Evolutionary conservation across 1,284 basidiomycete genomes (phyloP), one percentile per base, ranked within the genome.

Genomic region (Sparassis latifolia): DNA sequence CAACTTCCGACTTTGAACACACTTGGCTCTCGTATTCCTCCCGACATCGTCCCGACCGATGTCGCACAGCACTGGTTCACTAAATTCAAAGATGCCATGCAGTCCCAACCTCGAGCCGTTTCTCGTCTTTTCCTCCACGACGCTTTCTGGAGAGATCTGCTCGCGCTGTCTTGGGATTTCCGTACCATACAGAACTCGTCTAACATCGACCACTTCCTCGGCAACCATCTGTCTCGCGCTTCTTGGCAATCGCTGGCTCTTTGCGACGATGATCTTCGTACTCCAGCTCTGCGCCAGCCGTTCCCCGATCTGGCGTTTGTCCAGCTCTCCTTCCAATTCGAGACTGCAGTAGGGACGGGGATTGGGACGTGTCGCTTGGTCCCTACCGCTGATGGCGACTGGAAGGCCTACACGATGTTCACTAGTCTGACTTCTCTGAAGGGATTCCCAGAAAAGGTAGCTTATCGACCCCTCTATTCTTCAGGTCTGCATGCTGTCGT

Each of bases 111-210:
- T 40, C 60, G 69, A 27, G 67, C 61, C 9, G 55, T 77, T 42
- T 56, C 66, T 20, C 52, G 62, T 27, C 67, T 76, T 48, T 69
- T 81, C 52, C 60, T 72, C 28, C 66, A 69, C 2, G 72, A 79
- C 48, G 72, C 73, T 3, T 73, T 71, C 63, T 82, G 78, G 80
- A 70, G 80, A 44, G 84, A 86, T 62, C 72, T 81, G 56, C 72
- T 84, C 33, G 70, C 78, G 0, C 67, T 84, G 39, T 82, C 82
- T 9, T 85, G 80, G 80, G 76, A 81, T 55, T 77, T 85, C 59
- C 78, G 83, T 46, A 84, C 82, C 0, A 79, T 85, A 64, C 70
- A 74, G 48, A 74, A 77, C 29, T 49, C 54, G 9, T 44, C 64
- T 3, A 61, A 62, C 49, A 76, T 84, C 55, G 59, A 57, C 2